Conservation (phyloP, 1,284 basidiomycete genomes). For the Caloboletus firmus region DNA sequence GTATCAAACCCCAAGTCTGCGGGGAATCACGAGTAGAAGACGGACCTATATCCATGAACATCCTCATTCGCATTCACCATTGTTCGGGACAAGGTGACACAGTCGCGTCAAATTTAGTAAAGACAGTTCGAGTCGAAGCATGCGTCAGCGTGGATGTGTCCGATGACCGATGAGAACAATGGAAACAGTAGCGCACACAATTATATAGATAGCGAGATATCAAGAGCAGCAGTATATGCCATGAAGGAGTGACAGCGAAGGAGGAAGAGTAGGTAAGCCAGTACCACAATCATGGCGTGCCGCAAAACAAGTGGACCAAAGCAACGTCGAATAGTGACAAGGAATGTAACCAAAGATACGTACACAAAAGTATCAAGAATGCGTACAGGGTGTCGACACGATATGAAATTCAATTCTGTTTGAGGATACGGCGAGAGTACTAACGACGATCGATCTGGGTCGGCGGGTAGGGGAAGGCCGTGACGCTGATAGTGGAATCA, state of each 20-base stretch:
- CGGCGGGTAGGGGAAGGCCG: constrained; percentile 34
- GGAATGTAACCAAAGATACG: constrained; percentile 5
- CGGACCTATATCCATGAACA: neutral
- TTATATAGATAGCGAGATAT: constrained; percentile 4
- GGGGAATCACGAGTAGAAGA: too few relatives aligned
- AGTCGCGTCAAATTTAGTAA: neutral
- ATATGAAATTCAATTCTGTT: neutral
- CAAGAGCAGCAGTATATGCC: constrained; percentile 7
- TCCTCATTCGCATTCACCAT: neutral
- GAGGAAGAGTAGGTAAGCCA: constrained; percentile 10
- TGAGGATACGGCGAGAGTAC: neutral
- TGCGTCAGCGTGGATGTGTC: constrained; percentile 2
- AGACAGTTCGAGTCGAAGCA: neutral
- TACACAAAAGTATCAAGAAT: constrained; percentile 12
- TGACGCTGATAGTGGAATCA: constrained; percentile 28
- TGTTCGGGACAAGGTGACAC: neutral
- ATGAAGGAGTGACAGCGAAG: constrained; percentile 22
- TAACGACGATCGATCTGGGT: constrained; percentile 12
- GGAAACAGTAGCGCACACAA: constrained; percentile 16
- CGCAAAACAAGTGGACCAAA: constrained; percentile 3
- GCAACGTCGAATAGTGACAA: constrained; percentile 8
- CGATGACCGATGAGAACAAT: constrained; percentile 1
- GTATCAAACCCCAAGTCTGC: neutral
- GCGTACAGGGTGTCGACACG: constrained; percentile 12
- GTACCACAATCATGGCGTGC: constrained; percentile 22